Evolutionary conservation across 768 basidiomycete genomes (phyloP), one percentile per base, ranked within the genome.

Genomic region (Boletus sp.): DNA sequence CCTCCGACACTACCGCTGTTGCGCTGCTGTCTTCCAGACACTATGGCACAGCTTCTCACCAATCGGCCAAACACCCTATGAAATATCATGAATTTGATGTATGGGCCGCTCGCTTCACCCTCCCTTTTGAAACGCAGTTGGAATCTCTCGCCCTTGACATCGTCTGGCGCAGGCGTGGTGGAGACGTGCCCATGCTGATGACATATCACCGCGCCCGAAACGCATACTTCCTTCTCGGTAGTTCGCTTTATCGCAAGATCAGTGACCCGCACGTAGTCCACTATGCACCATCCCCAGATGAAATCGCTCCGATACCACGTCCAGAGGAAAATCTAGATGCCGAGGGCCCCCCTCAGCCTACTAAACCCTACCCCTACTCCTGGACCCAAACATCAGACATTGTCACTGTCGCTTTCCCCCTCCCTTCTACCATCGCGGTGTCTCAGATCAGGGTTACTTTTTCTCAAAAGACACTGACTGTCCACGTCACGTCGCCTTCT

Each of bases 341-440:
- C 25, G 60, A 63, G 14, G 59, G 66, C 5, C 59, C 64, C 39
- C 52, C 62, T 7, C 65, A 70, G 19, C 73, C 74, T 2, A 66
- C 70, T 10, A 85, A 78, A 58, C 89, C 88, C 4, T 82, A 83
- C 27, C 88, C 93, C 0, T 98, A 94, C 70, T 91, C 92, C 2
- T 99, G 96, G 96, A 90, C 85, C 0, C 96, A 99, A 65, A 85
- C 87, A 5, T 69, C 82, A 1, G 92, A 94, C 66, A 83, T 90
- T 1, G 75, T 98, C 47, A 93, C 90, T 0, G 71, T 98, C 40
- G 86, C 85, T 0, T 85, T 98, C 64, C 84, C 91, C 6, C 77
- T 97, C n/a, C 91, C 91, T 2, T 80, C 88, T 0, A 76, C 72
- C 47, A 89, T 84, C 0, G 69, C 78, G 1, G 87, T 83, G 55